Percentiles rank a stretch among this genome's conserved stretches.
These are phyloP conservation scores for Phaseolus coccineus DNA, from an alignment of 331 rosid genomes.

Conservation along the genomic window DNA sequence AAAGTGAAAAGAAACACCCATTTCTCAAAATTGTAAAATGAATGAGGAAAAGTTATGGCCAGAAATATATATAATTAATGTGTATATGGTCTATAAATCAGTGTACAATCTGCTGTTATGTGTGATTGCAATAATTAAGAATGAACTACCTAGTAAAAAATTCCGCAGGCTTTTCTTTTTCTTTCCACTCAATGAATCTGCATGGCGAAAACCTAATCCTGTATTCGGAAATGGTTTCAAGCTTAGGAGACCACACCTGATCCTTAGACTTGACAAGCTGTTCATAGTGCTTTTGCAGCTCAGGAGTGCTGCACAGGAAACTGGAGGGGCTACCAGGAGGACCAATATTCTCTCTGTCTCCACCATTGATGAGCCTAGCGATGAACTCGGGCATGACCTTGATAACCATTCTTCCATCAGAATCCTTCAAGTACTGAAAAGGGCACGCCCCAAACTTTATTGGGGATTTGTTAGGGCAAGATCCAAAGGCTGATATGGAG, in stretches of 20 bases:
- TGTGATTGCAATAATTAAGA: background rate
- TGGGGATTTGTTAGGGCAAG: conserved; percentile 52
- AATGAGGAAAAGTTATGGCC: background rate
- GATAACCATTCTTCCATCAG: conserved; percentile 67
- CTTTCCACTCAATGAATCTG: conserved; percentile 71
- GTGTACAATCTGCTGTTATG: conserved; percentile 16
- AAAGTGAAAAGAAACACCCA: background rate
- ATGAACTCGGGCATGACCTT: conserved; percentile 89
- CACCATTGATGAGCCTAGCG: conserved; percentile 52
- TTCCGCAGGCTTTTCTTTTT: conserved; percentile 51
- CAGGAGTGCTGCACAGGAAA: conserved; percentile 88
- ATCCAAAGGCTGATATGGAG: conserved; percentile 58
- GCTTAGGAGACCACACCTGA: conserved; percentile 90
- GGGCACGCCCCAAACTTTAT: conserved; percentile 71
- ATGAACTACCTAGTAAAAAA: conserved; percentile 12
- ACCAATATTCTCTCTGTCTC: background rate
- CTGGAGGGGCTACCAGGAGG: conserved; percentile 17
- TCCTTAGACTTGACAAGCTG: conserved; percentile 82
- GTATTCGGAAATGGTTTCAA: conserved; percentile 84
- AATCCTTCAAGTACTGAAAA: conserved; percentile 68
- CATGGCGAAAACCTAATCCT: conserved; percentile 83
- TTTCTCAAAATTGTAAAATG: background rate
- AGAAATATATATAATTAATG: background rate
- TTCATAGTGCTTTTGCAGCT: conserved; percentile 88
- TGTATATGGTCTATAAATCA: background rate